Base-by-base conservation (phyloP, 2,329 filamentous ascomycete genomes). In the Paramyrothecium roridum region DNA sequence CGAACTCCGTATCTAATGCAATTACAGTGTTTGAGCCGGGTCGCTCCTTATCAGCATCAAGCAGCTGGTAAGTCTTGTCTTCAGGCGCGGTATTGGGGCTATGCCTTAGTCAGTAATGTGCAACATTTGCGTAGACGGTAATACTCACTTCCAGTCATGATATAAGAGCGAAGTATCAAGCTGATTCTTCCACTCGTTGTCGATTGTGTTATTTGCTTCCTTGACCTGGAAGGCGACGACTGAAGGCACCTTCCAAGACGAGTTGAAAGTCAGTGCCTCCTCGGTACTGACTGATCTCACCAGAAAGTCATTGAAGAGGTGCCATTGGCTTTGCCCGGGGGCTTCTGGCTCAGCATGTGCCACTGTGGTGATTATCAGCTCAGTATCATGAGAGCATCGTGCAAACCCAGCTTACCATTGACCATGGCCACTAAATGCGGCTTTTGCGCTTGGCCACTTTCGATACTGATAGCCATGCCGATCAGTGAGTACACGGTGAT, bases 221-320 rank as follows among this genome's bases (percentile, higher is more conserved):
- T 93, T 96, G 26, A 89, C 76, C 69, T 99, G 95, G 72, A 90
- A 99, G 4, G 90, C 82, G 53, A 99, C 76, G 6, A 98, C 88
- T 13, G 91, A 92, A 1, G 95, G 95, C 51, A 91, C 80, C 75
- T 98, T 99, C 95, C 95, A 99, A 19, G 86, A 82, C 3, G 91
- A 85, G 58, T 93, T 93, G 71, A 98, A 99, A 22, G 88, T 86
- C 19, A 98, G 78, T 1, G 93, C 96, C 68, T 99, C 93, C 58
- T 92, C 87, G 26, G 84, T 82, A 33, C 87, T 84, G 17, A 96
- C 84, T 11, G 88, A 86, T 13, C 90, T 85, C 21, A 99, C 96
- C 37, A 96, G 75, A 66, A 99, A 99, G 73, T 99, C 95, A 64
- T 99, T 99, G 76, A 99, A 97, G 1, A 99, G 75, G 72, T 98